Conservation (phyloP, 2,329 filamentous ascomycete genomes). For the Phyllosticta citrichinensis region DNA sequence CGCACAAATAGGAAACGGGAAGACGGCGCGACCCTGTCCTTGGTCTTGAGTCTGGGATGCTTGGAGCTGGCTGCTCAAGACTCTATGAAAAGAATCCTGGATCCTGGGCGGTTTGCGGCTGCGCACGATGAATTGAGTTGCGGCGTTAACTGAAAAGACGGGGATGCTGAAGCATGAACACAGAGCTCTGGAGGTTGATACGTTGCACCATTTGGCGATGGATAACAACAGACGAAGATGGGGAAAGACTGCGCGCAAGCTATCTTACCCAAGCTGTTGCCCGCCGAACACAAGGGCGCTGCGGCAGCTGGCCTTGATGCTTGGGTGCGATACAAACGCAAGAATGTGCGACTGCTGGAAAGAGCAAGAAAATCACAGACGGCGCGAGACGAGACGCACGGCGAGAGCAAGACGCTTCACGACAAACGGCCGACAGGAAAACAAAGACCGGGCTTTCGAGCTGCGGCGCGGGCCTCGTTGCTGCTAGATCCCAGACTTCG, state of each 20-base stretch:
- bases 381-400: not conserved
- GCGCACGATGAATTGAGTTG: not conserved
- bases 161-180: not conserved
- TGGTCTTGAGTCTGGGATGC: not conserved
- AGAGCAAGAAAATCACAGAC: not conserved
- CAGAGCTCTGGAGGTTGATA: not conserved
- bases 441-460: not conserved
- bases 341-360: not conserved
- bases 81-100: not conserved
- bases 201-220: too few relatives aligned
- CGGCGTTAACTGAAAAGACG: not conserved
- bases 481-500: not conserved
- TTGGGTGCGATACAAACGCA: not conserved
- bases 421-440: not conserved
- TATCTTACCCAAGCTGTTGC: not conserved
- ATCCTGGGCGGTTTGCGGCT: not conserved
- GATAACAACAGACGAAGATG: too few relatives aligned
- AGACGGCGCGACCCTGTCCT: too few relatives aligned
- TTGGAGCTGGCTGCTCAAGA: not conserved
- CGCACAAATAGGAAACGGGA: too few relatives aligned
- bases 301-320: not conserved
- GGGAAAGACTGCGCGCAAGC: too few relatives aligned
- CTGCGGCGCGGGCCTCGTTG: not conserved
- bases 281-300: not conserved
- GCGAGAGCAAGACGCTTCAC: not conserved